Conservation (phyloP, 2,329 filamentous ascomycete genomes). For the Truncatella angustata region DNA sequence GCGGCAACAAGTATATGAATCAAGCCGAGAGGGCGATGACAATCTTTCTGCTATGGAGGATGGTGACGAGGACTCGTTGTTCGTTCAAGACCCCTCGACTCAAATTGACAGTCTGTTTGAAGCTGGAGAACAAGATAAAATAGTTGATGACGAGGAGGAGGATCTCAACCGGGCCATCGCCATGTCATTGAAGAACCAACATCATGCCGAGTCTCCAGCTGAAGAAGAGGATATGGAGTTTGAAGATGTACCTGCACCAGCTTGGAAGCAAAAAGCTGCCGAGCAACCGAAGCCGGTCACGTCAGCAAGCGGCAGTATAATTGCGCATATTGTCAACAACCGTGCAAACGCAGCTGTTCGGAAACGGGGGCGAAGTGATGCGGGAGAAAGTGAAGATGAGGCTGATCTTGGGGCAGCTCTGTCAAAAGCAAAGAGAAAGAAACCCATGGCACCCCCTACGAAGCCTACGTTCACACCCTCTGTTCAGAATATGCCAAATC, state of each 20-base stretch:
- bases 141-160: conserved; percentile 45
- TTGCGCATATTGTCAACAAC: conserved; percentile 73
- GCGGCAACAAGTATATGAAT: conserved; percentile 27
- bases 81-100: conserved; percentile 38
- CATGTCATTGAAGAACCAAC: conserved; percentile 72
- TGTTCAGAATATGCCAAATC: conserved; percentile 55
- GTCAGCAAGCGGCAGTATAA: conserved; percentile 55
- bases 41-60: conserved; percentile 24
- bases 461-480: conserved; percentile 32
- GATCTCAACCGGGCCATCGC: conserved; percentile 81
- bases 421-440: conserved; percentile 65
- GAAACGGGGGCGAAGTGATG: conserved; percentile 42
- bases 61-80: conserved; percentile 54
- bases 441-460: conserved; percentile 37
- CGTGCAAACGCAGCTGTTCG: conserved; percentile 62
- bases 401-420: conserved; percentile 78
- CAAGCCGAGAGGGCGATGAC: conserved; percentile 9
- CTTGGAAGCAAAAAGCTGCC: conserved; percentile 57
- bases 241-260: conserved; percentile 50
- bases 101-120: conserved; percentile 20
- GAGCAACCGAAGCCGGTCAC: conserved; percentile 49
- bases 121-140: conserved; percentile 17
- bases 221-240: conserved; percentile 41
- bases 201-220: conserved; percentile 36
- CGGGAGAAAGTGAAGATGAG: conserved; percentile 69